Percentiles rank a stretch among this genome's conserved stretches.
phyloP scores from a whole-genome alignment of 2,329 filamentous ascomycete genomes.

The Claviceps quebecensis region DNA sequence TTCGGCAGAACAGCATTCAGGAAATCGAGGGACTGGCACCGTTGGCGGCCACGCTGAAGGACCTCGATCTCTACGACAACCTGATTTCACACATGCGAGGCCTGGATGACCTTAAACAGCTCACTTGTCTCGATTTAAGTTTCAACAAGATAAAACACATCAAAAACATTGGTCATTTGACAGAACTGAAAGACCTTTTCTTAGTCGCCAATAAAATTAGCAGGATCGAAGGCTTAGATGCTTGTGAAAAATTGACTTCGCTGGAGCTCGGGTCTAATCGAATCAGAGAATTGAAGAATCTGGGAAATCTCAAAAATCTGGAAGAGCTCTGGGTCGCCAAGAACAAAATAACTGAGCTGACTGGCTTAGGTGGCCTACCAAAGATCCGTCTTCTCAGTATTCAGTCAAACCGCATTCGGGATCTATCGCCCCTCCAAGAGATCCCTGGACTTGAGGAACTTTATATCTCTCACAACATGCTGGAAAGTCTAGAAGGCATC shows the following conservation, averaged over 20 bases:
- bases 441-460: slow-evolving; percentile 75
- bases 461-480: slow-evolving; percentile 90
- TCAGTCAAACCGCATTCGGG: slow-evolving; percentile 82
- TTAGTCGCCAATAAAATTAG: slow-evolving; percentile 92
- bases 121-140: slow-evolving; percentile 75
- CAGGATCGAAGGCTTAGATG: slow-evolving; percentile 71
- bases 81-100: slow-evolving; percentile 76
- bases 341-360: slow-evolving; percentile 85
- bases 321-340: slow-evolving; percentile 90
- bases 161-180: slow-evolving; percentile 70
- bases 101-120: slow-evolving; percentile 60
- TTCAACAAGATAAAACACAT: slow-evolving; percentile 99
- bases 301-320: slow-evolving; percentile 63
- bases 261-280: slow-evolving; percentile 87
- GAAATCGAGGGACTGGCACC: slow-evolving; percentile 59
- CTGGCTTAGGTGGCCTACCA: slow-evolving; percentile 57
- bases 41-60: slow-evolving; percentile 54
- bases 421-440: slow-evolving; percentile 60
- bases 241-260: slow-evolving; percentile 60
- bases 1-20: slow-evolving; percentile 84
- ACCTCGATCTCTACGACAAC: slow-evolving; percentile 95
- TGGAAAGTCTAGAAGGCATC: slow-evolving; percentile 63
- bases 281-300: slow-evolving; percentile 75
- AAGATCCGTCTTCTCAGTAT: slow-evolving; percentile 83
- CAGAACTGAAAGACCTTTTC: slow-evolving; percentile 67